phyloP scores from a whole-genome alignment of 192 early-diverging fungal genomes.

The Podila epigama region DNA sequence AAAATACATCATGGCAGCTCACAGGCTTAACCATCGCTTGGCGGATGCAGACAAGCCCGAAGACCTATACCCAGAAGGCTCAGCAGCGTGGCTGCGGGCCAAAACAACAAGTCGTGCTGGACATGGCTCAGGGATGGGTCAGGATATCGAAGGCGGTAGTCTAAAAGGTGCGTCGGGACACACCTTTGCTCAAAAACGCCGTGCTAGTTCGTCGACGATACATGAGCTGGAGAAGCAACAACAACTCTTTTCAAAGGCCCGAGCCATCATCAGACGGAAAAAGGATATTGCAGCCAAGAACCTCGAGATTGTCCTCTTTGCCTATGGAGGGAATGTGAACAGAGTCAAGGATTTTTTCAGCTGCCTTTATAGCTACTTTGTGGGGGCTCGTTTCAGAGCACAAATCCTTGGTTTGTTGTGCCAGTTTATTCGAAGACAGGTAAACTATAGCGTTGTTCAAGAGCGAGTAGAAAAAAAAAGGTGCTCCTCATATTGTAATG shows the following conservation, averaged over 20 bases:
- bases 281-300: constrained; percentile 35
- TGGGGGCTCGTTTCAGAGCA: constrained; percentile 53
- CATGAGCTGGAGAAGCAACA: constrained; percentile 36
- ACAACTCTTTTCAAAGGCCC: constrained; percentile 16
- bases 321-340: constrained; percentile 30
- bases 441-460: constrained; percentile 11
- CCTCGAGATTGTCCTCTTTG: constrained; percentile 22
- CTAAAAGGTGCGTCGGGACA: too few relatives aligned
- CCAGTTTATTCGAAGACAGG: constrained; percentile 58
- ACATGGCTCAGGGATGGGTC: background rate
- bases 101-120: constrained; percentile 1
- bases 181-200: background rate
- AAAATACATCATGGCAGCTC: constrained; percentile 30
- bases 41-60: constrained; percentile 3
- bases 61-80: background rate
- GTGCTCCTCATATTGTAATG: too few relatives aligned
- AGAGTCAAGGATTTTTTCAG: constrained; percentile 57
- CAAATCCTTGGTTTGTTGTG: constrained; percentile 57
- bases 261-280: constrained; percentile 26
- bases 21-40: constrained; percentile 32
- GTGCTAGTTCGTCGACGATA: constrained; percentile 2
- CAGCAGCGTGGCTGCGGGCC: constrained; percentile 4
- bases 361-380: constrained; percentile 55
- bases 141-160: background rate
- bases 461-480: background rate